phyloP scores from a whole-genome alignment of 23 red algal species.

The Pyropia haitanensis region DNA sequence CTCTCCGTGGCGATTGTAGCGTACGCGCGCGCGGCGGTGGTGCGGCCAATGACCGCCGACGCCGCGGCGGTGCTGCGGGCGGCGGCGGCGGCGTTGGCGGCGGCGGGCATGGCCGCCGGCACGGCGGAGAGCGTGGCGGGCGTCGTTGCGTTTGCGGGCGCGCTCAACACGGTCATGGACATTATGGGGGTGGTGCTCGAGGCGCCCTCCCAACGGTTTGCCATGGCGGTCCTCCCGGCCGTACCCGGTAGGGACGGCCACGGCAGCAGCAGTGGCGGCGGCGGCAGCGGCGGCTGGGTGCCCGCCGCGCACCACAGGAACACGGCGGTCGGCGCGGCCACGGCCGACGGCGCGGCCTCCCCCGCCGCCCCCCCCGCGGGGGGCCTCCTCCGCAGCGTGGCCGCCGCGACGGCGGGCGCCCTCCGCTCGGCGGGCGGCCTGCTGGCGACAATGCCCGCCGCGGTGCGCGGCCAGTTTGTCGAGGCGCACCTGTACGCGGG shows the following conservation, averaged over 20 bases:
- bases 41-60: conserved; percentile 9
- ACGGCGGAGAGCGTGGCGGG: neutral
- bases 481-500: conserved; percentile 21
- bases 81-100: neutral
- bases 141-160: conserved; percentile 20
- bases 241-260: neutral
- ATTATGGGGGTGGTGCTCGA: conserved; percentile 17
- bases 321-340: too few relatives aligned
- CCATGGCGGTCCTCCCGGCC: neutral
- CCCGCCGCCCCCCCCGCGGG: too few relatives aligned
- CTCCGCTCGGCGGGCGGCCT: neutral
- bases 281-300: too few relatives aligned
- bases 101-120: neutral
- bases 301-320: too few relatives aligned
- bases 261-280: too few relatives aligned
- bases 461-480: conserved; percentile 2
- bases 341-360: too few relatives aligned
- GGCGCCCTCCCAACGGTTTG: conserved; percentile 3
- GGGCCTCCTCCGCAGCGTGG: too few relatives aligned
- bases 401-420: too few relatives aligned
- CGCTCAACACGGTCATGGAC: conserved; percentile 24
- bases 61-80: neutral
- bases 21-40: conserved; percentile 2
- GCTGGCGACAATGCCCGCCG: conserved; percentile 4
- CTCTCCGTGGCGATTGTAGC: conserved; percentile 1